Percentiles rank a stretch among this genome's conserved stretches.
phyloP scores from a whole-genome alignment of 2,329 filamentous ascomycete species.

The Ophiostoma sp. region DNA sequence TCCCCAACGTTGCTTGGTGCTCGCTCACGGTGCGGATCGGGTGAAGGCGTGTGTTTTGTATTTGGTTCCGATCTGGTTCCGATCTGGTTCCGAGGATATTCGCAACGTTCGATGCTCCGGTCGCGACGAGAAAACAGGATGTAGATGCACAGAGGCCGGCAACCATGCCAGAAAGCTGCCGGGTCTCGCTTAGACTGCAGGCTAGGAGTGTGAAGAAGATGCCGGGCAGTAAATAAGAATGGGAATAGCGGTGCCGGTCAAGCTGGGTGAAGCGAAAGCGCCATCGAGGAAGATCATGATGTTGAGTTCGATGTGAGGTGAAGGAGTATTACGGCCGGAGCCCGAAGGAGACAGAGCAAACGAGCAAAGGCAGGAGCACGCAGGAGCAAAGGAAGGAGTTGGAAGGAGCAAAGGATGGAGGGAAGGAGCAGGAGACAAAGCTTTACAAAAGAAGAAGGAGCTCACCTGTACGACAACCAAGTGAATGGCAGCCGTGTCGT shows the following conservation, averaged over 20 bases:
- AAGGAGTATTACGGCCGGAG: not conserved
- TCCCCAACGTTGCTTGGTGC: not conserved
- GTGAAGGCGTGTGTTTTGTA: not conserved
- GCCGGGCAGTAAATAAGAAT: not conserved
- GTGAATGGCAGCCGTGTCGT: conserved; percentile 2
- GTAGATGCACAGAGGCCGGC: not conserved
- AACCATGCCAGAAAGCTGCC: not conserved
- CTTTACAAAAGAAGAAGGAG: not conserved
- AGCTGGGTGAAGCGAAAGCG: not conserved
- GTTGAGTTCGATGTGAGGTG: not conserved
- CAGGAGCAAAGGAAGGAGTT: not conserved
- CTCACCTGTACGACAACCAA: conserved; percentile 6
- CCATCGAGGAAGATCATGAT: not conserved
- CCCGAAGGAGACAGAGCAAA: not conserved
- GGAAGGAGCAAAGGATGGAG: not conserved
- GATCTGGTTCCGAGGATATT: not conserved
- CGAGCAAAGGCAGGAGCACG: not conserved
- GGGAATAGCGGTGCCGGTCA: not conserved
- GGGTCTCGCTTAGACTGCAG: no score
- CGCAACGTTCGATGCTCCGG: not conserved
- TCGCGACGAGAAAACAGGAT: not conserved
- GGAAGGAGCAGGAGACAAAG: not conserved
- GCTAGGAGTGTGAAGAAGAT: no score
- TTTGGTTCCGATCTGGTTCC: not conserved
- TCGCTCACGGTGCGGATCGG: not conserved